Evolutionary conservation across 805 yeast species (phyloP), one percentile per base, ranked within the genome.

Genomic region (Candida succiphila): DNA sequence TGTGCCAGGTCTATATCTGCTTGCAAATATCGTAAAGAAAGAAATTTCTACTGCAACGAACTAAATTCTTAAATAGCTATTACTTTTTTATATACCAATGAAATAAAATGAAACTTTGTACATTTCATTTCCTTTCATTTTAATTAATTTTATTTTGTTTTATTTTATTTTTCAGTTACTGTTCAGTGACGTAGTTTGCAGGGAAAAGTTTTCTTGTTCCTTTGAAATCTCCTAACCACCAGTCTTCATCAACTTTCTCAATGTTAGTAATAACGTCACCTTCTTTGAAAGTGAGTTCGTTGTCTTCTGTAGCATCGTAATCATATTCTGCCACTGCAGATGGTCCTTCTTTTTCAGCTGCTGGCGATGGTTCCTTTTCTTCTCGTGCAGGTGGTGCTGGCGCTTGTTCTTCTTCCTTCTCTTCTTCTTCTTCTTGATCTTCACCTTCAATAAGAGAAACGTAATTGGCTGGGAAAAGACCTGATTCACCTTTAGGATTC

Each of bases 211-310:
- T 92, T 44, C 72, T 69, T 44, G 75, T 81, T 29, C 95, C 96
- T 22, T 75, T 61, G 45, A 78, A 67, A 40, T 73, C 76, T 33
- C 98, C 98, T 35, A 81, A 67, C 97, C 97, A 92, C 98, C 98
- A 92, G 53, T 85, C 95, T 30, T 85, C 95, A 47, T 87, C 95
- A 14, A 84, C 81, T 55, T 84, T 82, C 46, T 87, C 94, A 41
- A 92, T 81, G 38, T 86, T 82, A 15, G 75, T 63, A 41, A 92
- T 86, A 38, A 67, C 49, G 45, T 86, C 97, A 34, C 89, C 94
- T 52, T 85, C 95, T 17, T 64, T 70, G 56, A 92, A 92, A 3
- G 75, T 70, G 38, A 92, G 66, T 60, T 92, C 98, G 51, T 88
- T 92, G 42, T 81, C 95, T 59, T 92, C 98, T 19, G 79, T 79